Evolutionary conservation across 371 early-diverging fungal genomes (phyloP), one percentile per base, ranked within the genome.

Genomic region (Syncephalastrum contaminatum): DNA sequence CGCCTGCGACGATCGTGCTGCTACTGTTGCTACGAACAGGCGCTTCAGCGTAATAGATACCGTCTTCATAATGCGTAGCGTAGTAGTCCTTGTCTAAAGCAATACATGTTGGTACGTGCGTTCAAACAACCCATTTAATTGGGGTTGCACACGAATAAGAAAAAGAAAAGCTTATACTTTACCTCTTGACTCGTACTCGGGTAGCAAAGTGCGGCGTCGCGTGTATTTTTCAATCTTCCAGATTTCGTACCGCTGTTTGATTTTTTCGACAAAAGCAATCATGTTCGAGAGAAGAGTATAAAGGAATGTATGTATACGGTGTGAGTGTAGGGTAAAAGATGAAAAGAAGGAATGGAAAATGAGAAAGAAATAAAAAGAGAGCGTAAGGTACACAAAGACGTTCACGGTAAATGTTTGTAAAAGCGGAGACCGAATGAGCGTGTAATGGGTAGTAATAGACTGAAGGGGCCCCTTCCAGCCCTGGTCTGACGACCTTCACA

Each of bases 211-310:
- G 54, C 85, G 70, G 59, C 85, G 81, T 57, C 78, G 79, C 16
- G 85, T 83, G 47, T 85, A 85, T 62, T 82, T 83, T 57, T 79
- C 82, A 50, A 83, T 82, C 67, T 74, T 82, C 85, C 85, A 85
- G 49, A 85, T 78, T 67, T 85, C 83, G 39, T 80, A 71, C 49
- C 77, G 78, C 36, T 76, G 69, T 63, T 83, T 85, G 47, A 85
- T 48, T 56, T 80, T 85, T 36, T 83, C 83, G 43, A 85, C 64
- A 49, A 85, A 67, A 30, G 81, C 82, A 82, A 82, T 81, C 60
- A 54, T 73, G 53, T 40, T 55, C 21, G 15, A 14, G 4, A 16
- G 14, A 22, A 13, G 18, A n/a, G 21, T 44, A 46, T 40, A 18
- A 41, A 52, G 7, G 12, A 22, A 8, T 40, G 30, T 54, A 24